Conservation (phyloP, 2,329 filamentous ascomycete species). For the Aspergillus brunneoviolaceus region DNA sequence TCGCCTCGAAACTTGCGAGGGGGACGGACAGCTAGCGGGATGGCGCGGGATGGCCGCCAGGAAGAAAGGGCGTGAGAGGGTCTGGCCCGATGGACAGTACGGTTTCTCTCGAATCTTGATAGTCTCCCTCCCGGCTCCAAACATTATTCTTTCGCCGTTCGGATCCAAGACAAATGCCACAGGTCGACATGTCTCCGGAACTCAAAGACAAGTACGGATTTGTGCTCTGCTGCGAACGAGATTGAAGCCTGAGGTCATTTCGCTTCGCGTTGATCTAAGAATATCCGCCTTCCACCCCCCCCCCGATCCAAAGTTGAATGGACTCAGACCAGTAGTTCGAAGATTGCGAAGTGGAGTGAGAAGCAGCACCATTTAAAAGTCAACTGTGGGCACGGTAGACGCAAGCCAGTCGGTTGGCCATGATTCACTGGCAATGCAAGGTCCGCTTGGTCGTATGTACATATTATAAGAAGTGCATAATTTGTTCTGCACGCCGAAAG, state of each 20-base stretch:
- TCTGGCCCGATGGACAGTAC: not conserved
- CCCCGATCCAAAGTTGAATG: not conserved
- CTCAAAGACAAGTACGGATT: not conserved
- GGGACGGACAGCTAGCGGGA: slow-evolving; percentile 4
- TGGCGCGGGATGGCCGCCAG: slow-evolving; percentile 7
- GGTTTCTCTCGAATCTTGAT: not conserved
- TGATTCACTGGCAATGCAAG: slow-evolving; percentile 18
- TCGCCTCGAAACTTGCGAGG: slow-evolving; percentile 15
- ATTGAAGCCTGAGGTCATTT: not conserved
- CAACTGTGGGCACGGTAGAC: not conserved
- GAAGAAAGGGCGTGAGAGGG: not conserved
- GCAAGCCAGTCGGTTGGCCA: slow-evolving; percentile 5
- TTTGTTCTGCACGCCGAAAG: slow-evolving; percentile 9
- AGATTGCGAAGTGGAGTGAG: not conserved
- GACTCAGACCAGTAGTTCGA: slow-evolving; percentile 7
- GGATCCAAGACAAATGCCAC: slow-evolving; percentile 2
- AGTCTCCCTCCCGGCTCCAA: not conserved
- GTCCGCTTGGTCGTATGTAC: slow-evolving; percentile 11
- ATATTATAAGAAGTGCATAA: slow-evolving; percentile 14
- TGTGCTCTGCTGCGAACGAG: not conserved
- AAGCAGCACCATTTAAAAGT: not conserved
- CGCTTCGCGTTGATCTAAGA: not conserved
- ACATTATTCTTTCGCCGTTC: slow-evolving; percentile 1
- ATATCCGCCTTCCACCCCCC: not conserved
- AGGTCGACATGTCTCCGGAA: not conserved